A percentile compares a stretch with the other conserved stretches of the same genome.
Evolutionary conservation across 2,329 filamentous ascomycete genomes (phyloP).

Genomic region (Nectriaceae sp.): DNA sequence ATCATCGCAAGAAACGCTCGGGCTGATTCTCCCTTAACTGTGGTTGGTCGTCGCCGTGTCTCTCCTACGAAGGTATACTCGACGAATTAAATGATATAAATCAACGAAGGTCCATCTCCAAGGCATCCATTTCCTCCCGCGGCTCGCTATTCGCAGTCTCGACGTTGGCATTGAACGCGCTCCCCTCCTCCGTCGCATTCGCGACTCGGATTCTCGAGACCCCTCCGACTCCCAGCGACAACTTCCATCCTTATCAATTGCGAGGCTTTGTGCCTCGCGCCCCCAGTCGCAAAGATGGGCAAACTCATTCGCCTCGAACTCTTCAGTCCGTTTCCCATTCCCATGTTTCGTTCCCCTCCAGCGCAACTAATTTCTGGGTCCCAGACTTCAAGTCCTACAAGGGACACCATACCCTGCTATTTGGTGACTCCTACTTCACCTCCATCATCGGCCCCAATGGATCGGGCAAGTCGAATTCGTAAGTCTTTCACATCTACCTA

Average conservation of each 20-base stretch:
- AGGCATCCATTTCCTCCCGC: constrained; percentile 12
- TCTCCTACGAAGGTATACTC: background rate
- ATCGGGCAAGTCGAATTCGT: constrained; percentile 98
- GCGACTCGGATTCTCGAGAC: constrained; percentile 15
- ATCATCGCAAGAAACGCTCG: background rate
- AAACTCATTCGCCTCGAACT: constrained; percentile 95
- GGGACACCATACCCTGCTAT: constrained; percentile 89
- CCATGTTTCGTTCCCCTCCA: background rate
- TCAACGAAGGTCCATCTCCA: too few species aligned
- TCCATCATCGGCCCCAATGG: constrained; percentile 99
- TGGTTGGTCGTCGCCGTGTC: background rate
- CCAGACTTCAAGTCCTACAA: constrained; percentile 99
- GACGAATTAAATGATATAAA: background rate
- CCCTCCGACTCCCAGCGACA: constrained; percentile 13
- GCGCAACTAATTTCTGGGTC: constrained; percentile 17
- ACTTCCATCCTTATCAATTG: constrained; percentile 5
- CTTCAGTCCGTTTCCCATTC: constrained; percentile 66
- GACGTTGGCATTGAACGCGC: constrained; percentile 24
- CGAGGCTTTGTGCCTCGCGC: constrained; percentile 14
- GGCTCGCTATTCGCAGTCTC: constrained; percentile 20
- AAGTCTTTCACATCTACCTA: constrained; percentile 36
- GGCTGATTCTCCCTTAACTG: background rate
- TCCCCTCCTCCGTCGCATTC: constrained; percentile 18
- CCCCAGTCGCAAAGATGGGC: constrained; percentile 67
- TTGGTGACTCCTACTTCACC: constrained; percentile 98